Evolutionary conservation across 2,329 filamentous ascomycete genomes (phyloP).

Genomic region (Coniochaeta sp.): DNA sequence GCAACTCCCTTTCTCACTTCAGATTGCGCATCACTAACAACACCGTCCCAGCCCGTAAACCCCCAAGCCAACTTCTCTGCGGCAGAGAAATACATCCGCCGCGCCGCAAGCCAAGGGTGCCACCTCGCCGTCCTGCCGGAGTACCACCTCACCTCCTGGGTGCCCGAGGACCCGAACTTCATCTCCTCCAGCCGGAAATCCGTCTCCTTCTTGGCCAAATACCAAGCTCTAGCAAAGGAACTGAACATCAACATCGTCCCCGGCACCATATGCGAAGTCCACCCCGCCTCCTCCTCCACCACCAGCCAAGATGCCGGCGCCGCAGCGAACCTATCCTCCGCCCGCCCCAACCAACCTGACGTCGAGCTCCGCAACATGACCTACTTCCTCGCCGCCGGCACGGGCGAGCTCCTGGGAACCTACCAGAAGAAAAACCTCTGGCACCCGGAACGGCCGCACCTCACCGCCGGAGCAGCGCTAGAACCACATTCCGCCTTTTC

Average conservation of each 20-base stretch:
- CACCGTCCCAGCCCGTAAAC: not conserved
- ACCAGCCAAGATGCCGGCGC: no score
- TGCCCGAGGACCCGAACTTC: constrained; percentile 55
- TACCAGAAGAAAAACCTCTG: constrained; percentile 77
- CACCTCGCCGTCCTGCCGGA: constrained; percentile 59
- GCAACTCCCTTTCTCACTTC: not conserved
- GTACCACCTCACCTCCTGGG: constrained; percentile 72
- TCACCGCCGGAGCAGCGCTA: constrained; percentile 46
- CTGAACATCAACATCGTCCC: constrained; percentile 63
- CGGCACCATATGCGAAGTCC: constrained; percentile 69
- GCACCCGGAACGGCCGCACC: constrained; percentile 59
- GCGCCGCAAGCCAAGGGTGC: constrained; percentile 35
- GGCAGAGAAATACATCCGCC: constrained; percentile 34
- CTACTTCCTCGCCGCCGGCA: constrained; percentile 60
- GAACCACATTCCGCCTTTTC: constrained; percentile 48
- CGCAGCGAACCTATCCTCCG: constrained; percentile 3
- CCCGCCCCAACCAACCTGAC: constrained; percentile 12
- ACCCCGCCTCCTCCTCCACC: constrained; percentile 14
- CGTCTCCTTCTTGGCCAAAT: constrained; percentile 49
- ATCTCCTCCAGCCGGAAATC: constrained; percentile 48
- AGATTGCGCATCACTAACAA: not conserved
- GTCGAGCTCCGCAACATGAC: constrained; percentile 57
- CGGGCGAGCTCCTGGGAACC: constrained; percentile 50
- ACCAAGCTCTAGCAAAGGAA: constrained; percentile 58
- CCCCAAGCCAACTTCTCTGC: constrained; percentile 23